Percentiles rank a stretch among this genome's conserved stretches.
Evolutionary conservation across 176 grass and related monocot genomes (phyloP).

Genomic region (Oryza meyeriana): DNA sequence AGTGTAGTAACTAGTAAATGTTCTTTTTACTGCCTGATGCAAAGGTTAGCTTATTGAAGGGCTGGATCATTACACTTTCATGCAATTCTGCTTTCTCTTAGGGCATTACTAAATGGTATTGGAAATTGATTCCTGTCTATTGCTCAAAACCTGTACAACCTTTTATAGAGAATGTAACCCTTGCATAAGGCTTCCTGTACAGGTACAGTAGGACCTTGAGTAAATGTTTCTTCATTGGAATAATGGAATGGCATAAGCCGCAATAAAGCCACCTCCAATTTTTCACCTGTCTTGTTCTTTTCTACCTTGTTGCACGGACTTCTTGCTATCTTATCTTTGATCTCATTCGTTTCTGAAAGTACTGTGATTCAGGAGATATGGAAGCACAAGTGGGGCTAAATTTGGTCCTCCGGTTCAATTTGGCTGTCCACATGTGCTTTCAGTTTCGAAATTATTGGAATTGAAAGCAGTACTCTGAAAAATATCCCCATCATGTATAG

Average conservation of each 20-base stretch:
- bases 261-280: not conserved
- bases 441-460: not conserved
- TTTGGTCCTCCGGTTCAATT: no score
- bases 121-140: not conserved
- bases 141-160: not conserved
- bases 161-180: not conserved
- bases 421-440: not conserved
- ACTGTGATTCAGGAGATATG: not conserved
- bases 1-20: not conserved
- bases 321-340: not conserved
- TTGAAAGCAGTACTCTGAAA: not conserved
- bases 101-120: not conserved
- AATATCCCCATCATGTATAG: not conserved
- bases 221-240: not conserved
- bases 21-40: not conserved
- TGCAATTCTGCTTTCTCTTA: not conserved
- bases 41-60: not conserved
- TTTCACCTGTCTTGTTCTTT: not conserved
- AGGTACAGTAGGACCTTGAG: not conserved
- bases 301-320: not conserved
- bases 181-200: not conserved
- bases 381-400: not conserved
- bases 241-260: not conserved
- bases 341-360: not conserved
- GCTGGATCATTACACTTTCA: not conserved